Percentiles rank a stretch among this genome's conserved stretches.
phyloP scores from a whole-genome alignment of 371 early-diverging fungal species.

The Apophysomyces trapeziformis region DNA sequence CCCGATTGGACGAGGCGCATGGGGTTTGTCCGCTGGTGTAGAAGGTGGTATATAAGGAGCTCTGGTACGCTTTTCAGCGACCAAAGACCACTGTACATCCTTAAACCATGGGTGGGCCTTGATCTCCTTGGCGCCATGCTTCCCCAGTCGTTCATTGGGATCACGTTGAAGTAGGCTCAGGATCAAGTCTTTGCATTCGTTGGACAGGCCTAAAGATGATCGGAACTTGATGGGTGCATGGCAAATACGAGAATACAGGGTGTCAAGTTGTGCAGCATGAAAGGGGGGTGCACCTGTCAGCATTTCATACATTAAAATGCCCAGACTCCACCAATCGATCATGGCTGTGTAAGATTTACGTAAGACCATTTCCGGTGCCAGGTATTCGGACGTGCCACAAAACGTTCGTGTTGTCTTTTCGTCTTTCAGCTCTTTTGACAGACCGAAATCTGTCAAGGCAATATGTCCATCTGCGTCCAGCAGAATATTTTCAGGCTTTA shows the following conservation, averaged over 20 bases:
- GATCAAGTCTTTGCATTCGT: constrained; percentile 73
- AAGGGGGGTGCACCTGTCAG: constrained; percentile 89
- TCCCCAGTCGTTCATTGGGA: constrained; percentile 63
- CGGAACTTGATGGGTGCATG: constrained; percentile 33
- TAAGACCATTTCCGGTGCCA: constrained; percentile 91
- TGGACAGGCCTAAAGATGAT: constrained; percentile 39
- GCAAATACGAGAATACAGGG: constrained; percentile 85
- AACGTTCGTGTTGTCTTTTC: constrained; percentile 63
- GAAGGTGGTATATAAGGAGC: constrained; percentile 64
- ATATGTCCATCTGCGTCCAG: constrained; percentile 76
- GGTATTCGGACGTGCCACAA: constrained; percentile 97
- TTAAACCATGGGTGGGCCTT: constrained; percentile 80
- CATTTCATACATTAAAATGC: constrained; percentile 95
- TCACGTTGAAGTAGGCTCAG: constrained; percentile 73
- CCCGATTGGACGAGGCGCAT: constrained; percentile 6
- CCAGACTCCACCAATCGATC: constrained; percentile 99
- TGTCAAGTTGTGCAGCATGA: constrained; percentile 79
- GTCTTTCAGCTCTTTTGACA: constrained; percentile 70
- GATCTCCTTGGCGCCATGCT: constrained; percentile 61
- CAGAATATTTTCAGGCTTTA: constrained; percentile 71
- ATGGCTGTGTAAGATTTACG: constrained; percentile 77
- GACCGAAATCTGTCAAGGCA: constrained; percentile 80
- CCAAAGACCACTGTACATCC: constrained; percentile 69
- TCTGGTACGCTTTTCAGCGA: constrained; percentile 59
- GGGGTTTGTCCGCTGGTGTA: constrained; percentile 12